A percentile compares a stretch with the other conserved stretches of the same genome.
These are phyloP conservation scores for Aquilaria malaccensis DNA, from an alignment of 345 rosid genomes.

Conservation along the genomic window DNA sequence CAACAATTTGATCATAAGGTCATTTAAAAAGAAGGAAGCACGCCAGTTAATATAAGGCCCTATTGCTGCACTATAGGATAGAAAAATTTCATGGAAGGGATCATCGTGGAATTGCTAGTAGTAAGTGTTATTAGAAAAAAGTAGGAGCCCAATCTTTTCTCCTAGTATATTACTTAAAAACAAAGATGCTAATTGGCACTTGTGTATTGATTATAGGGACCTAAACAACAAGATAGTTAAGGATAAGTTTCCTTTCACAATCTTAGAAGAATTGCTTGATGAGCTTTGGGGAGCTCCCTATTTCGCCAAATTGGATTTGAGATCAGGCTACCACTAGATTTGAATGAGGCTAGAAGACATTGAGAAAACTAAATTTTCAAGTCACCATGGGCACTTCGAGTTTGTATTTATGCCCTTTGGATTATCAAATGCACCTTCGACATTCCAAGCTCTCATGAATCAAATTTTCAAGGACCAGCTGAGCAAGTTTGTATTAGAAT, in stretches of 20 bases:
- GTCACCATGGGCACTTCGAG: background rate
- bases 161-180: background rate
- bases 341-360: background rate
- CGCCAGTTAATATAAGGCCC: too few relatives aligned
- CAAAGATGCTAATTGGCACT: background rate
- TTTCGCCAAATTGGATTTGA: background rate
- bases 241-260: too few relatives aligned
- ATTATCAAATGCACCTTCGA: conserved; percentile 1
- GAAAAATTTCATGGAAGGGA: too few relatives aligned
- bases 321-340: background rate
- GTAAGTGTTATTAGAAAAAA: background rate
- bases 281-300: too few relatives aligned
- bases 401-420: background rate
- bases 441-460: background rate
- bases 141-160: background rate
- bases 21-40: background rate
- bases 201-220: too few relatives aligned
- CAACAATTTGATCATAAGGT: background rate
- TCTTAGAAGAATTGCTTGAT: background rate
- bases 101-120: too few relatives aligned
- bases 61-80: too few relatives aligned
- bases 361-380: background rate
- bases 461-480: background rate
- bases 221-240: too few relatives aligned
- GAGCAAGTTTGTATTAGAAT: background rate